Percentiles rank a stretch among this genome's conserved stretches.
phyloP scores from a whole-genome alignment of 176 grass and related monocot genomes.

The Lolium multiflorum region DNA sequence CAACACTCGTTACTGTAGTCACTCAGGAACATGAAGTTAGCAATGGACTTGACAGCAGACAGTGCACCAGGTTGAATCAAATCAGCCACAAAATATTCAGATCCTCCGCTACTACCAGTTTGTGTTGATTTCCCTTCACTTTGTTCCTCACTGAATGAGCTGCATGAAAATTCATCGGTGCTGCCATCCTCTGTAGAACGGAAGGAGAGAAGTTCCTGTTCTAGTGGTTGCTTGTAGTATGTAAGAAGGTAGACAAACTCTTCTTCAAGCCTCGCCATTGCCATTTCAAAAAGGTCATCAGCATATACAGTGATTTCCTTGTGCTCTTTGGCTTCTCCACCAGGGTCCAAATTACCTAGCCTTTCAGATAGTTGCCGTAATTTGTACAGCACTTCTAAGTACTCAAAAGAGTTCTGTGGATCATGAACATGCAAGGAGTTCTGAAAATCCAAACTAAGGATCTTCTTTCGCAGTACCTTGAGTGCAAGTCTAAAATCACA shows the following conservation, averaged over 20 bases:
- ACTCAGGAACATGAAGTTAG: slow-evolving; percentile 79
- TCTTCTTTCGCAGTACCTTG: slow-evolving; percentile 59
- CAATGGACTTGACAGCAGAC: slow-evolving; percentile 72
- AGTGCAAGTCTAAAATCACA: slow-evolving; percentile 51
- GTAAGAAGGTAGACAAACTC: slow-evolving; percentile 82
- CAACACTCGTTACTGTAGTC: slow-evolving; percentile 82
- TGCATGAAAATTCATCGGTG: slow-evolving; percentile 67
- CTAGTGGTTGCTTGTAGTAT: slow-evolving; percentile 64
- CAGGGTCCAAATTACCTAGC: slow-evolving; percentile 43
- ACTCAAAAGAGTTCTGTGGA: slow-evolving; percentile 71
- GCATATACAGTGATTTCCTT: slow-evolving; percentile 63
- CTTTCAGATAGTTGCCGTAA: slow-evolving; percentile 64
- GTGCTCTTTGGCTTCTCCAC: slow-evolving; percentile 45
- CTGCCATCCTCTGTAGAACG: slow-evolving; percentile 72
- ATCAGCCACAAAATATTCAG: slow-evolving; percentile 66
- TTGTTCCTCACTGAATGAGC: slow-evolving; percentile 85
- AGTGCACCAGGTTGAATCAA: slow-evolving; percentile 77
- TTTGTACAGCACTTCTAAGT: slow-evolving; percentile 69
- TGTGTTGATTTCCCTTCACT: slow-evolving; percentile 56
- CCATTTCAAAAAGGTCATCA: slow-evolving; percentile 68
- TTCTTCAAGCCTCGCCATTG: slow-evolving; percentile 84
- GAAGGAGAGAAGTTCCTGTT: slow-evolving; percentile 65
- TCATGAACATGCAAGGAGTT: slow-evolving; percentile 63
- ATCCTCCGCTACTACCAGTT: slow-evolving; percentile 37
- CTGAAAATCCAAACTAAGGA: slow-evolving; percentile 57